Evolutionary conservation across 2,329 filamentous ascomycete species (phyloP).

Genomic region (Verticillium albo-atrum): DNA sequence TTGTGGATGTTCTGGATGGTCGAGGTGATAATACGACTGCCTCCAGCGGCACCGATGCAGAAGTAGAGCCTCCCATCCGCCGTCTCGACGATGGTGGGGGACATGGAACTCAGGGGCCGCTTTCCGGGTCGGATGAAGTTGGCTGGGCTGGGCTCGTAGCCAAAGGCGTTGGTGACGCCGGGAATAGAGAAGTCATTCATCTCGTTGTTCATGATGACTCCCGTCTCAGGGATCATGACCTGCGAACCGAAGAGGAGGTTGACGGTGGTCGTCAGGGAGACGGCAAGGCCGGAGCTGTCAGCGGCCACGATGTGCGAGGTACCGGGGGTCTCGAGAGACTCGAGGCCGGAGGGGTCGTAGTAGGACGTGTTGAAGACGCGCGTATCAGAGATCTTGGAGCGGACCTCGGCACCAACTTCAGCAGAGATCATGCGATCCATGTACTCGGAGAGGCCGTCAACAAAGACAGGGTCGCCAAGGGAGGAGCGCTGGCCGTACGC

Average conservation of each 20-base stretch:
- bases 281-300: slow-evolving; percentile 65
- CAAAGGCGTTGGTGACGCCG: slow-evolving; percentile 65
- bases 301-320: slow-evolving; percentile 65
- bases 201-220: slow-evolving; percentile 65
- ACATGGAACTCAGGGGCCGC: slow-evolving; percentile 72
- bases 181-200: slow-evolving; percentile 77
- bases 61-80: slow-evolving; percentile 66
- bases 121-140: slow-evolving; percentile 78
- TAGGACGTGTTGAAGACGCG: slow-evolving; percentile 31
- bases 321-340: slow-evolving; percentile 56
- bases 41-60: slow-evolving; percentile 73
- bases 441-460: slow-evolving; percentile 53
- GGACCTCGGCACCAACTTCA: slow-evolving; percentile 47
- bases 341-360: slow-evolving; percentile 40
- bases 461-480: slow-evolving; percentile 73
- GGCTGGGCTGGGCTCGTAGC: slow-evolving; percentile 67
- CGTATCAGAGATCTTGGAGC: slow-evolving; percentile 38
- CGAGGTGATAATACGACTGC: slow-evolving; percentile 77
- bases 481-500: slow-evolving; percentile 70
- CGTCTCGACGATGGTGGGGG: slow-evolving; percentile 71
- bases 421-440: slow-evolving; percentile 64
- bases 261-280: slow-evolving; percentile 76
- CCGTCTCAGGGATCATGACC: slow-evolving; percentile 75
- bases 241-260: slow-evolving; percentile 76
- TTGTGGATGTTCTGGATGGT: slow-evolving; percentile 76